Evolutionary conservation across 2,329 filamentous ascomycete genomes (phyloP).

Genomic region (Venturia pyrina): DNA sequence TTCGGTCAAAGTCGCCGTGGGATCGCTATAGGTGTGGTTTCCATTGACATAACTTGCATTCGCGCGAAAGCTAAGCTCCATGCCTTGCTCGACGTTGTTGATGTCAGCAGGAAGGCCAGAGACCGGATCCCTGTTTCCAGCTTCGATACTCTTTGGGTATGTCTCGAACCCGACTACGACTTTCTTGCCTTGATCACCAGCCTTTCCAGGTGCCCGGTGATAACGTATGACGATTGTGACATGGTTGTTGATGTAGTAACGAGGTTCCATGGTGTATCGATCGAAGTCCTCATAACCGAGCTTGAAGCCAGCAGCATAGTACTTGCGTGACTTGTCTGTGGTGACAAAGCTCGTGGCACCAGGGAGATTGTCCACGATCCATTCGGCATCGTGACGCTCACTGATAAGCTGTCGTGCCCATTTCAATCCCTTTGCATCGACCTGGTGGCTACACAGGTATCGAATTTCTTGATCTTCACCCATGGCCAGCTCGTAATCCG

Average conservation of each 20-base stretch:
- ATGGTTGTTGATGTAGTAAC: slow-evolving; percentile 78
- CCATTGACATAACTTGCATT: slow-evolving; percentile 48
- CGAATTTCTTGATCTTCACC: slow-evolving; percentile 63
- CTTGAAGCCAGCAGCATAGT: slow-evolving; percentile 86
- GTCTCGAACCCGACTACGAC: slow-evolving; percentile 84
- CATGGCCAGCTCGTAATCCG: slow-evolving; percentile 74
- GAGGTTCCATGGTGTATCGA: slow-evolving; percentile 47
- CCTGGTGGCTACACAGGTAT: slow-evolving; percentile 59
- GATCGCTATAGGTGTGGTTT: slow-evolving; percentile 40
- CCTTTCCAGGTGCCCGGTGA: slow-evolving; percentile 58
- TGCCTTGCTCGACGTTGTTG: slow-evolving; percentile 49
- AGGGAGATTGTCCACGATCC: slow-evolving; percentile 87
- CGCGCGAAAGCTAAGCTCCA: slow-evolving; percentile 59
- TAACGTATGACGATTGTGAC: slow-evolving; percentile 76
- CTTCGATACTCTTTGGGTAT: slow-evolving; percentile 72
- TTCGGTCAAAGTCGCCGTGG: slow-evolving; percentile 36
- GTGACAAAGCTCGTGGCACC: slow-evolving; percentile 84
- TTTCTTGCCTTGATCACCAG: slow-evolving; percentile 61
- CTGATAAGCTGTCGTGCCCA: slow-evolving; percentile 62
- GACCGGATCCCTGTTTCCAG: slow-evolving; percentile 45
- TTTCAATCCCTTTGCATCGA: slow-evolving; percentile 54
- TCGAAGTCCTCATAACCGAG: slow-evolving; percentile 62
- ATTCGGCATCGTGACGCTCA: slow-evolving; percentile 78
- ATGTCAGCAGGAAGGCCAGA: slow-evolving; percentile 59
- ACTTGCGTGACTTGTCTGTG: slow-evolving; percentile 72